Evolutionary conservation across 148 eudicot genomes (phyloP).

Genomic region (Cornus kousa): DNA sequence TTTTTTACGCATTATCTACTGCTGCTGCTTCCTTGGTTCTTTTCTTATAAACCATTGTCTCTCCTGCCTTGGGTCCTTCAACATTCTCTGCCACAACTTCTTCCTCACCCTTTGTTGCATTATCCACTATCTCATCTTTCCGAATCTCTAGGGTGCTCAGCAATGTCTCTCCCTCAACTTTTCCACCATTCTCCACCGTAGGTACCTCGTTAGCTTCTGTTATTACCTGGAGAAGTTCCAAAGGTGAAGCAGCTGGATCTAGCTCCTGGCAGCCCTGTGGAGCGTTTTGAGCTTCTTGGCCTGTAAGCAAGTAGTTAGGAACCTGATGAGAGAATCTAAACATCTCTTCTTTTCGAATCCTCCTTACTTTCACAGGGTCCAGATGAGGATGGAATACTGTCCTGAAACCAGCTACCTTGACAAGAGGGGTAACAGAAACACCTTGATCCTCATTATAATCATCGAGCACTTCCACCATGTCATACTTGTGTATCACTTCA

Average conservation of each 20-base stretch:
- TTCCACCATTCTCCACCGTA: constrained; percentile 5
- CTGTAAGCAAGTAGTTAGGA: constrained; percentile 46
- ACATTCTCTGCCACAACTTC: background rate
- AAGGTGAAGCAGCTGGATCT: constrained; percentile 60
- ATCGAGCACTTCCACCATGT: constrained; percentile 61
- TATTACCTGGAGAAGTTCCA: constrained; percentile 41
- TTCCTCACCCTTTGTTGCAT: background rate
- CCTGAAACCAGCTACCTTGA: constrained; percentile 48
- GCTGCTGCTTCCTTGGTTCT: constrained; percentile 10
- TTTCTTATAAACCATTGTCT: background rate
- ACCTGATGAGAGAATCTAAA: constrained; percentile 57
- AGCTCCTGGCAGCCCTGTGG: constrained; percentile 48
- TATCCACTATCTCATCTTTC: constrained; percentile 6
- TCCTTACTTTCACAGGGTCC: constrained; percentile 27
- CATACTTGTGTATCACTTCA: constrained; percentile 41
- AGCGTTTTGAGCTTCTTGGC: constrained; percentile 43
- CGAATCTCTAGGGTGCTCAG: background rate
- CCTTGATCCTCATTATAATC: constrained; percentile 41
- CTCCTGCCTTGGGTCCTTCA: background rate
- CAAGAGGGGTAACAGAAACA: constrained; percentile 37
- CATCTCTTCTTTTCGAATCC: constrained; percentile 53
- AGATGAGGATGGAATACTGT: constrained; percentile 37
- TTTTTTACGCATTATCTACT: background rate
- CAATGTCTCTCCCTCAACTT: background rate
- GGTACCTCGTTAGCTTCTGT: constrained; percentile 13